Evolutionary conservation across 2,329 filamentous ascomycete genomes (phyloP).

Genomic region (Anisogramma anomala): DNA sequence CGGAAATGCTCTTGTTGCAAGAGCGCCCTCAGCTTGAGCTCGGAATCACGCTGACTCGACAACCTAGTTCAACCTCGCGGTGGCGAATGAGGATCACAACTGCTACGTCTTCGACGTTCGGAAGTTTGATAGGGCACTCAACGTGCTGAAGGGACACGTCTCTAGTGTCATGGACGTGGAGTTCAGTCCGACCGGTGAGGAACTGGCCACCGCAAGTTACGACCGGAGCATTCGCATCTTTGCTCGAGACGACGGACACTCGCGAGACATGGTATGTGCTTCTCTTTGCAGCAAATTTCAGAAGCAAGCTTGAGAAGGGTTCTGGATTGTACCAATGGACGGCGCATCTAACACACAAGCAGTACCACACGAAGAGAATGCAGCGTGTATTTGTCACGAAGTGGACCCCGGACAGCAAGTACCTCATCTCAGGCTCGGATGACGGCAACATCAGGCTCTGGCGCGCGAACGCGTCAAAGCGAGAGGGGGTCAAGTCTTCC

Average conservation of each 20-base stretch:
- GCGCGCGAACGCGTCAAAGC: slow-evolving; percentile 73
- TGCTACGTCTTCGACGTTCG: slow-evolving; percentile 84
- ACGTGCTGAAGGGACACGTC: slow-evolving; percentile 83
- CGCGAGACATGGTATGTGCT: slow-evolving; percentile 53
- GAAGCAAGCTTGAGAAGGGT: no score
- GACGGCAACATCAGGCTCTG: slow-evolving; percentile 69
- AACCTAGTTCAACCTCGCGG: slow-evolving; percentile 53
- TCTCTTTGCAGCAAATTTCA: no score
- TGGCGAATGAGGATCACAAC: slow-evolving; percentile 91
- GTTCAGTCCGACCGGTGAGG: slow-evolving; percentile 87
- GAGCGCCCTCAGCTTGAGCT: no score
- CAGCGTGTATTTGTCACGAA: slow-evolving; percentile 78
- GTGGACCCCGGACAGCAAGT: slow-evolving; percentile 83
- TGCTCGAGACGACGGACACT: slow-evolving; percentile 69
- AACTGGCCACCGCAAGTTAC: slow-evolving; percentile 81
- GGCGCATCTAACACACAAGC: no score
- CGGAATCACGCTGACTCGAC: no score
- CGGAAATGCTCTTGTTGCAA: no score
- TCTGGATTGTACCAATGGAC: no score
- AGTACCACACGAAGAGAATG: slow-evolving; percentile 96
- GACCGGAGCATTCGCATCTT: slow-evolving; percentile 81
- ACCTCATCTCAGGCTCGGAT: slow-evolving; percentile 81
- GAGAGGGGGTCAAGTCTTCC: slow-evolving; percentile 75
- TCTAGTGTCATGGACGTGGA: slow-evolving; percentile 91
- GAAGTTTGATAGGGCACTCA: slow-evolving; percentile 75